Base-by-base conservation (phyloP, 495 filamentous ascomycete genomes). In the Parathielavia hyrcaniae region DNA sequence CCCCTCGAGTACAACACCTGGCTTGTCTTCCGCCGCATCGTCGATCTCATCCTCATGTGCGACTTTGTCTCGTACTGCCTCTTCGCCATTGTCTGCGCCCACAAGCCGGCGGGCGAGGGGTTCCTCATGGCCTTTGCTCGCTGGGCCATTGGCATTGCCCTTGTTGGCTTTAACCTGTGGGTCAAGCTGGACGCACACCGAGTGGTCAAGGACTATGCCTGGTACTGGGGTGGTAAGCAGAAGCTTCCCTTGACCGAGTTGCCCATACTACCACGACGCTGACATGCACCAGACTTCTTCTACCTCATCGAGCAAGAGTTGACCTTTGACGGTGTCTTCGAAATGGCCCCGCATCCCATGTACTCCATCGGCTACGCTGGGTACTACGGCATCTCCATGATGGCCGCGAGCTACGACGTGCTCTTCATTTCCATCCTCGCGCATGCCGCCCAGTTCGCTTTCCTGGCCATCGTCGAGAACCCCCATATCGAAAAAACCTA, bases 261-360 rank as follows among this genome's bases (percentile, higher is more conserved):
- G 20, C 16, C 22, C n/a, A 22, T 19, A n/a, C n/a, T 4, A 13
- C 7, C 12, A 12, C 10, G 30, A 20, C 34, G 52, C 66, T 67
- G 41, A 67, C 60, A 4, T 19, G n/a, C 32, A 9, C 13, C 14
- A 53, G 93, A 98, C 67, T 98, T 97, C 75, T 98, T 98, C 79
- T 98, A 89, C 75, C 85, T 98, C 69, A 90, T 97, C 68, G 95
- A 98, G 70, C 90, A 97, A 69, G 89, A 97, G 68, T 79, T 98
- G 66, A 97, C 93, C 35, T 97, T 98, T 63, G 95, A 98, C 68
- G 95, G 95, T 48, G 92, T 97, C 53, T 98, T 97, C 69, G 93
- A 98, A 73, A 95, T 98, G 88, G 93, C 95, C 46, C 93, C 93
- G 23, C 93, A 98, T 71, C 93, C 93, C 41, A 98, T 98, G 93